These are phyloP conservation scores for Microcyclospora pomicola DNA, from an alignment of 2,329 filamentous ascomycete species.

Conservation along the genomic window DNA sequence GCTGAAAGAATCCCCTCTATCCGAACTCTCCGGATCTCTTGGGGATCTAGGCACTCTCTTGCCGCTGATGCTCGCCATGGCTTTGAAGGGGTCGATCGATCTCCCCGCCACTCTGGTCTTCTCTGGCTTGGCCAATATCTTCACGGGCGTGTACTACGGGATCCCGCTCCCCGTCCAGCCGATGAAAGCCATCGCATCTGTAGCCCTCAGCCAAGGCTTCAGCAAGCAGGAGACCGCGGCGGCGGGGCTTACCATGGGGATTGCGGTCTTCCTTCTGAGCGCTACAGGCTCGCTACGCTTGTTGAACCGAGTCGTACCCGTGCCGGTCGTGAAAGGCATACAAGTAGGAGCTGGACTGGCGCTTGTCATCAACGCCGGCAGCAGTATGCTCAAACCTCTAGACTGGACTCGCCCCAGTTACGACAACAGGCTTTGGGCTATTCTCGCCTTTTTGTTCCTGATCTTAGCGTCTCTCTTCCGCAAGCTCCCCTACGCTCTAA, in stretches of 20 bases:
- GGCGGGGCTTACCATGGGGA: slow-evolving; percentile 67
- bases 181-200: slow-evolving; percentile 79
- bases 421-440: slow-evolving; percentile 68
- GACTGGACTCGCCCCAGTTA: slow-evolving; percentile 52
- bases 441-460: slow-evolving; percentile 59
- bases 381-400: slow-evolving; percentile 51
- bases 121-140: slow-evolving; percentile 72
- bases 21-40: slow-evolving; percentile 76
- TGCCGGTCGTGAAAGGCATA: slow-evolving; percentile 85
- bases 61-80: slow-evolving; percentile 76
- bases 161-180: slow-evolving; percentile 86
- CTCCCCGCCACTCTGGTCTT: slow-evolving; percentile 76
- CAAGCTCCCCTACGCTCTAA: slow-evolving; percentile 63
- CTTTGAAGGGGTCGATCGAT: slow-evolving; percentile 63
- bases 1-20: slow-evolving; percentile 41
- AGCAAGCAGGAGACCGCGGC: slow-evolving; percentile 60
- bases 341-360: slow-evolving; percentile 84
- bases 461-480: slow-evolving; percentile 51
- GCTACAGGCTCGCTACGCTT: slow-evolving; percentile 63
- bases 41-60: slow-evolving; percentile 84
- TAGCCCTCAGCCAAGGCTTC: slow-evolving; percentile 61
- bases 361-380: slow-evolving; percentile 64
- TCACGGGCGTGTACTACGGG: slow-evolving; percentile 70
- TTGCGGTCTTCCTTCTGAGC: slow-evolving; percentile 61
- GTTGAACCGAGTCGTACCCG: slow-evolving; percentile 61